These are phyloP conservation scores for Magnaporthales sp. DNA, from an alignment of 2,329 filamentous ascomycete genomes.

Conservation along the genomic window DNA sequence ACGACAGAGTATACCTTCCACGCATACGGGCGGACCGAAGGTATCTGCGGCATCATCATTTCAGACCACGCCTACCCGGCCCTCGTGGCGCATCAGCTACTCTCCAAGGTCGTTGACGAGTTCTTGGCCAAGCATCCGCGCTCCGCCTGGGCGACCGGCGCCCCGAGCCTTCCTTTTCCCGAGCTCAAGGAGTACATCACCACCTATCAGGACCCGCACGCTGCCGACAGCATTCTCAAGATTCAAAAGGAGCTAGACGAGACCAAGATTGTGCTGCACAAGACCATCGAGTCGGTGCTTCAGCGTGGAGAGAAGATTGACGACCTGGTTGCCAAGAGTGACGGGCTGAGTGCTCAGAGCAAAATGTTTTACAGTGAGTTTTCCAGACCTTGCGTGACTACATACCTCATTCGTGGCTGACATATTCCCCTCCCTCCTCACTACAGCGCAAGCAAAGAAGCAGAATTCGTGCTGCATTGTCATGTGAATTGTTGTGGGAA, in stretches of 20 bases:
- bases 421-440: no score
- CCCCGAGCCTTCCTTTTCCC: slow-evolving; percentile 51
- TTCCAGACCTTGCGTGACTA: slow-evolving; percentile 16
- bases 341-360: slow-evolving; percentile 80
- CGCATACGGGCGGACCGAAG: slow-evolving; percentile 66
- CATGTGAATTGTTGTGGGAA: slow-evolving; percentile 43
- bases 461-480: slow-evolving; percentile 69
- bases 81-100: slow-evolving; percentile 76
- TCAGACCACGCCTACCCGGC: slow-evolving; percentile 67
- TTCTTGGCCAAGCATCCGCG: slow-evolving; percentile 65
- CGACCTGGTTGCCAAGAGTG: slow-evolving; percentile 85
- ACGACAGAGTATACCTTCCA: slow-evolving; percentile 61
- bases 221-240: slow-evolving; percentile 88
- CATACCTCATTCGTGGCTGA: not conserved
- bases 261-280: slow-evolving; percentile 94
- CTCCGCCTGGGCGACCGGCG: slow-evolving; percentile 53
- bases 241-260: slow-evolving; percentile 96
- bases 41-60: slow-evolving; percentile 69
- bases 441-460: slow-evolving; percentile 62
- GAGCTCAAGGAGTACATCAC: slow-evolving; percentile 67
- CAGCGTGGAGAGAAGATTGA: slow-evolving; percentile 97
- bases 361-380: slow-evolving; percentile 85
- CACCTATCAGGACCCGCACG: slow-evolving; percentile 73
- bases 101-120: slow-evolving; percentile 83
- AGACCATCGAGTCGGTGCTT: slow-evolving; percentile 83